Evolutionary conservation across 306 rosid species (phyloP).

Genomic region (Biancaea sappan): DNA sequence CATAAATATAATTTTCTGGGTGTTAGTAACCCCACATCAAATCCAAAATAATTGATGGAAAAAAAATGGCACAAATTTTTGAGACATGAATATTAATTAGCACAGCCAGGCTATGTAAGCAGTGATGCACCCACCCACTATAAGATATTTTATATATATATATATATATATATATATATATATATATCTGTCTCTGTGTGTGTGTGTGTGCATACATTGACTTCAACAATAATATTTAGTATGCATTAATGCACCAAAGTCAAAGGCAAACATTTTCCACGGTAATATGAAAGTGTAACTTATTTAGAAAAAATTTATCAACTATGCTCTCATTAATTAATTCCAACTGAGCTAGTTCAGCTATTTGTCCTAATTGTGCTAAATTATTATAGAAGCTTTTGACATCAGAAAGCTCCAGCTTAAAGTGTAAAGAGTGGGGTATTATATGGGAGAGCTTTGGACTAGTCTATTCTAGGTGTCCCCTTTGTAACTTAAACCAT

Average conservation of each 20-base stretch:
- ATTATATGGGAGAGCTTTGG: slow-evolving; percentile 18
- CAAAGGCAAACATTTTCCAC: not conserved
- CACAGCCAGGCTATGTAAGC: slow-evolving; percentile 11
- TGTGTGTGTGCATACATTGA: too few relatives aligned
- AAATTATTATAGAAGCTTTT: not conserved
- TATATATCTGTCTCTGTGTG: too few relatives aligned
- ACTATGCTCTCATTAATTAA: not conserved
- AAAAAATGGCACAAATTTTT: not conserved
- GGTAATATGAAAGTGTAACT: not conserved
- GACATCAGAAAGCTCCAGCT: not conserved
- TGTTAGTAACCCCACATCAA: not conserved
- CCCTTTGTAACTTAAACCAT: slow-evolving; percentile 32
- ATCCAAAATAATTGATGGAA: not conserved
- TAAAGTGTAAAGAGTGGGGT: not conserved
- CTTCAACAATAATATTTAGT: not conserved
- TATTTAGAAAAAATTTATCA: not conserved
- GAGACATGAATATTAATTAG: not conserved
- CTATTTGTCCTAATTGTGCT: not conserved
- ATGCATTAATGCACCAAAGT: not conserved
- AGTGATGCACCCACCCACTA: not conserved
- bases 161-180: not conserved
- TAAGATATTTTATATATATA: not conserved
- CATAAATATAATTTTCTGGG: too few relatives aligned
- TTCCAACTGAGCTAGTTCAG: not conserved
- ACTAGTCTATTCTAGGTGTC: slow-evolving; percentile 11